Evolutionary conservation across 352 stramenopile species (phyloP).

Genomic region (Aphanomyces stellatus): DNA sequence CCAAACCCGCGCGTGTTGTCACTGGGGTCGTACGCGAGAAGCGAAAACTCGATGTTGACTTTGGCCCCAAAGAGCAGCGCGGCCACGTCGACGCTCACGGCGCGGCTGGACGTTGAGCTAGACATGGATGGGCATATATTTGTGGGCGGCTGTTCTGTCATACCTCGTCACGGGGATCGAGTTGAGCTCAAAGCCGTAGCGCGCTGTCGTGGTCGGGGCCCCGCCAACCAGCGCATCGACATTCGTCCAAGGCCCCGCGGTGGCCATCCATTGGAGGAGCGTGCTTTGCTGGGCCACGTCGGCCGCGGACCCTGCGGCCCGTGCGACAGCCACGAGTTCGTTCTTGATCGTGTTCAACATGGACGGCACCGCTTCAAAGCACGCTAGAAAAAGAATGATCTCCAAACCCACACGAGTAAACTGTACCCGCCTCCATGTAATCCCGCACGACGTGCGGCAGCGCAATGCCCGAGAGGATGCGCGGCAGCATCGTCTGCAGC

Average conservation of each 20-base stretch:
- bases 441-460: slow-evolving; percentile 52
- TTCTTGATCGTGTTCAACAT: slow-evolving; percentile 52
- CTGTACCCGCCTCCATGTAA: slow-evolving; percentile 13
- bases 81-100: slow-evolving; percentile 51
- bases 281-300: slow-evolving; percentile 28
- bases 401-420: slow-evolving; percentile 11
- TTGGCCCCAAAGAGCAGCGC: slow-evolving; percentile 40
- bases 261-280: slow-evolving; percentile 43
- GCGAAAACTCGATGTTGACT: slow-evolving; percentile 54
- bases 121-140: not conserved
- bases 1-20: slow-evolving; percentile 44
- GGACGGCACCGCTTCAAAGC: slow-evolving; percentile 51
- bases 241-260: slow-evolving; percentile 29
- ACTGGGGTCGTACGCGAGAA: slow-evolving; percentile 50
- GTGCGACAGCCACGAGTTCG: slow-evolving; percentile 44
- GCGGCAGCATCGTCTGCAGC: slow-evolving; percentile 30
- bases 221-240: slow-evolving; percentile 65
- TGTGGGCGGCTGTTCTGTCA: too few relatives aligned
- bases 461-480: slow-evolving; percentile 38
- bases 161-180: slow-evolving; percentile 20
- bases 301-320: slow-evolving; percentile 30
- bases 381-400: slow-evolving; percentile 45
- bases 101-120: slow-evolving; percentile 23
- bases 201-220: slow-evolving; percentile 30
- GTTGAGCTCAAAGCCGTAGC: slow-evolving; percentile 54